Percentiles rank a stretch among this genome's conserved stretches.
These are phyloP conservation scores for Limonomyces culmigenus DNA, from an alignment of 1,284 basidiomycete genomes.

Conservation along the genomic window DNA sequence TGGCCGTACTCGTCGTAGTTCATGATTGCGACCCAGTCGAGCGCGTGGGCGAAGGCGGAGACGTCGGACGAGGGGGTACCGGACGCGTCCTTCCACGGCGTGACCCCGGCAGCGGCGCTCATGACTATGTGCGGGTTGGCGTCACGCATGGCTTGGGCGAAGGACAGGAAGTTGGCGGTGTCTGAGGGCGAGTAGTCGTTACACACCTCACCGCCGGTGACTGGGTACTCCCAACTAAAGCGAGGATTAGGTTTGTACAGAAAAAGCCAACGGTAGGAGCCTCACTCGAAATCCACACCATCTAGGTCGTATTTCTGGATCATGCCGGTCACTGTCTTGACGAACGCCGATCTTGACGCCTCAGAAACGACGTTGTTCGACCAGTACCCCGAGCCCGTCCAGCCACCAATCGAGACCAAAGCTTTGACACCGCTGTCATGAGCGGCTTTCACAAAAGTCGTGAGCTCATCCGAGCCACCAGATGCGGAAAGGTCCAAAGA, in stretches of 20 bases:
- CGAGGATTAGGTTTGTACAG: neutral
- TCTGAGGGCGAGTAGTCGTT: constrained; percentile 51
- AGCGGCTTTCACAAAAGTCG: constrained; percentile 31
- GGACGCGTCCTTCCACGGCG: constrained; percentile 44
- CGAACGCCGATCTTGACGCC: constrained; percentile 48
- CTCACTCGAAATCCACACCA: constrained; percentile 78
- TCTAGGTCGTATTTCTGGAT: constrained; percentile 54
- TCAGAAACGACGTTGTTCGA: constrained; percentile 53
- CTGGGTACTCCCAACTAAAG: constrained; percentile 78
- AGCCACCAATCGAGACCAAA: constrained; percentile 73
- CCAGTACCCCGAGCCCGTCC: constrained; percentile 69
- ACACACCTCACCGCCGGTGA: constrained; percentile 47
- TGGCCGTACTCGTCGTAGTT: constrained; percentile 51
- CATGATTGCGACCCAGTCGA: constrained; percentile 80
- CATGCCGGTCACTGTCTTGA: constrained; percentile 41
- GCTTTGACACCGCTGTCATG: constrained; percentile 47
- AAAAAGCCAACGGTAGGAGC: constrained; percentile 5
- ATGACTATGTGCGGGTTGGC: constrained; percentile 43
- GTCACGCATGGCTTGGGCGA: constrained; percentile 55
- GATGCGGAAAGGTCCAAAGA: constrained; percentile 19
- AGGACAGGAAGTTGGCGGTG: constrained; percentile 53
- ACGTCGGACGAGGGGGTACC: constrained; percentile 48
- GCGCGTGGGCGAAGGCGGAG: constrained; percentile 47
- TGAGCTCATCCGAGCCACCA: constrained; percentile 22
- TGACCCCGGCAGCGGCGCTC: constrained; percentile 55